Evolutionary conservation across 352 stramenopile genomes (phyloP), one percentile per base, ranked within the genome.

Genomic region (Globisporangium rhizosaccharum): DNA sequence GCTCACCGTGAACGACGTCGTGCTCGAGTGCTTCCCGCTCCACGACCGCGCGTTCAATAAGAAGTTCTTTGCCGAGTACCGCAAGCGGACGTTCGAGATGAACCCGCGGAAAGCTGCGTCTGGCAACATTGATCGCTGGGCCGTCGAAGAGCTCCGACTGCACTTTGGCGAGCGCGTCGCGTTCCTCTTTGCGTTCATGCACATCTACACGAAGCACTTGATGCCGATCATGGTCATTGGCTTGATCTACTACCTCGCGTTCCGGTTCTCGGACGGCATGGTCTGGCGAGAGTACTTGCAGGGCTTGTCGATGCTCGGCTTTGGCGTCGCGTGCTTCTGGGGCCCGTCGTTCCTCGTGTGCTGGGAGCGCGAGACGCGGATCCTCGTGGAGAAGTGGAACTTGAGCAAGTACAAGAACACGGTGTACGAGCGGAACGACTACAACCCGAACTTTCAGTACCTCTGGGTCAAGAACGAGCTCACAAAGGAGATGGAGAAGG

Each of bases 141-240:
- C 82, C 0, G 85, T 95, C 7, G 85, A 95, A 44, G 85, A 95
- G 54, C 67, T 95, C 6, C 85, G 85, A 25, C 70, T 95, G 23
- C 86, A 95, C 59, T 95, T 95, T 65, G 86, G 86, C 23, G 84
- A 94, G 66, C 86, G 84, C 15, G 86, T 95, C n/a, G 86, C 86
- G 28, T 95, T 95, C 59, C 64, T 94, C 8, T 95, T 95, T 59
- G 86, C 86, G 2, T 95, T 94, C 54, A 95, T 95, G 84, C 82
- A 94, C 62, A 92, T 94, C 62, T 95, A 95, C 73, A 93, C 79
- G 41, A 95, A 95, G 70, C 82, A 90, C 53, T 54, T 95, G 49
- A 30, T 91, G 63, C 85, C 85, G 25, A 68, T 95, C 15, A 91
- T 75, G 30, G 30, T 75, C 25, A 51, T 79, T 1, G 84, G 79